Conservation (phyloP, 2,329 filamentous ascomycete species). For the Diaporthe aspalathi region DNA sequence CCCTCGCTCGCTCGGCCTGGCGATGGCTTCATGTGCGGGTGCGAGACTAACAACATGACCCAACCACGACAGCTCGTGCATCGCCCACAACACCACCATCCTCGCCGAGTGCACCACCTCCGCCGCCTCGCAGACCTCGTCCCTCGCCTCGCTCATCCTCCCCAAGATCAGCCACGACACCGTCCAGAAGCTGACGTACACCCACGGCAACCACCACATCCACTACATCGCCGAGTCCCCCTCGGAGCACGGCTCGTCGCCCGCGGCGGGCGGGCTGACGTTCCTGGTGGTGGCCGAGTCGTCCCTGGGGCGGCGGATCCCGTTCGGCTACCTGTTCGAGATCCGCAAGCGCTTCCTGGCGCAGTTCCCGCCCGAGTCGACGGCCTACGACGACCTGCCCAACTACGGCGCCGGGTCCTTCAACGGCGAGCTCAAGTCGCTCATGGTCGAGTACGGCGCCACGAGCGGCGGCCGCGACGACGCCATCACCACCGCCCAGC, state of each 20-base stretch:
- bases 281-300: constrained; percentile 91
- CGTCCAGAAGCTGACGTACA: constrained; percentile 92
- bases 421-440: constrained; percentile 78
- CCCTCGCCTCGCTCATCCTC: constrained; percentile 91
- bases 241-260: constrained; percentile 69
- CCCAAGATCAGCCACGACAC: constrained; percentile 88
- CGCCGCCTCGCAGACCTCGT: constrained; percentile 83
- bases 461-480: constrained; percentile 81
- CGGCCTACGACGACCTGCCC: constrained; percentile 81
- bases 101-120: constrained; percentile 92
- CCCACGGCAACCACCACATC: constrained; percentile 90
- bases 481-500: constrained; percentile 83
- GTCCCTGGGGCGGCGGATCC: constrained; percentile 84
- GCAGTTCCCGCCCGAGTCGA: constrained; percentile 72
- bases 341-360: constrained; percentile 88
- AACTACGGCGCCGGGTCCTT: constrained; percentile 92
- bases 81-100: constrained; percentile 93
- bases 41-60: constrained; percentile 37
- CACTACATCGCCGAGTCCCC: constrained; percentile 93
- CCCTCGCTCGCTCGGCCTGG: not conserved
- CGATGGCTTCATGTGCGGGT: constrained; percentile 23
- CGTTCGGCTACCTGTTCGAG: constrained; percentile 92
- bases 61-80: constrained; percentile 79
- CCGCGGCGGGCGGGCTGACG: constrained; percentile 80
- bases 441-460: constrained; percentile 88